phyloP scores from a whole-genome alignment of 1,139 yeast genomes.

The Scheffersomyces parashehatae region DNA sequence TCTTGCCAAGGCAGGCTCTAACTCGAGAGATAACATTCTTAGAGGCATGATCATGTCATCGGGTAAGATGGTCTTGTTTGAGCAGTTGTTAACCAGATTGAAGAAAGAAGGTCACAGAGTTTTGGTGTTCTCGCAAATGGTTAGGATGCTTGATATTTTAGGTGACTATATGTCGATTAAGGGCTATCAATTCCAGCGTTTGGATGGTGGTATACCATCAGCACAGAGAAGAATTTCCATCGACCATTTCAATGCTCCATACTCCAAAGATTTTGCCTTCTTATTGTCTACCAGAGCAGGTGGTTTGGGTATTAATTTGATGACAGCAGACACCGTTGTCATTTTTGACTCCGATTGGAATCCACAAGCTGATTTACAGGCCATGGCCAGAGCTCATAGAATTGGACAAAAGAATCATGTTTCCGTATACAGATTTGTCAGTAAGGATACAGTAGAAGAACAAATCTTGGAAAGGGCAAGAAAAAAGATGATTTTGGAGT shows the following conservation, averaged over 20 bases:
- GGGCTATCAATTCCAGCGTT: conserved; percentile 87
- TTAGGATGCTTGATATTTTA: conserved; percentile 87
- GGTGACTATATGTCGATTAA: conserved; percentile 91
- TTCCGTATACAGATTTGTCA: conserved; percentile 92
- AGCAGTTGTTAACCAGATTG: conserved; percentile 79
- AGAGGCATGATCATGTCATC: conserved; percentile 96
- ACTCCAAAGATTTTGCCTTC: conserved; percentile 88
- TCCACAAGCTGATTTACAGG: conserved; percentile 97
- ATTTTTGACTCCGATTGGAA: conserved; percentile 99
- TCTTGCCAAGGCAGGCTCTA: conserved; percentile 58
- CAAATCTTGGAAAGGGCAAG: conserved; percentile 96
- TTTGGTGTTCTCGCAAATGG: conserved; percentile 95
- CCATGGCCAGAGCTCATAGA: conserved; percentile 99
- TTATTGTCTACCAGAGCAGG: conserved; percentile 96
- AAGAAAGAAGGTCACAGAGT: conserved; percentile 95
- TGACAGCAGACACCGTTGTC: conserved; percentile 98
- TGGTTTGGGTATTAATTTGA: conserved; percentile 94
- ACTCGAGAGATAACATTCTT: conserved; percentile 73
- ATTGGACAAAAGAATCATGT: conserved; percentile 98
- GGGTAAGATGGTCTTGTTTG: conserved; percentile 95
- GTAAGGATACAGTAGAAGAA: conserved; percentile 97
- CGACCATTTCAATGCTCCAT: conserved; percentile 95
- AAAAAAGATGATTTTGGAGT: conserved; percentile 95
- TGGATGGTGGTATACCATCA: conserved; percentile 97
- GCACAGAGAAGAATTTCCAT: conserved; percentile 91